phyloP scores from a whole-genome alignment of 768 basidiomycete genomes.

The Melanogaster broomeanus region DNA sequence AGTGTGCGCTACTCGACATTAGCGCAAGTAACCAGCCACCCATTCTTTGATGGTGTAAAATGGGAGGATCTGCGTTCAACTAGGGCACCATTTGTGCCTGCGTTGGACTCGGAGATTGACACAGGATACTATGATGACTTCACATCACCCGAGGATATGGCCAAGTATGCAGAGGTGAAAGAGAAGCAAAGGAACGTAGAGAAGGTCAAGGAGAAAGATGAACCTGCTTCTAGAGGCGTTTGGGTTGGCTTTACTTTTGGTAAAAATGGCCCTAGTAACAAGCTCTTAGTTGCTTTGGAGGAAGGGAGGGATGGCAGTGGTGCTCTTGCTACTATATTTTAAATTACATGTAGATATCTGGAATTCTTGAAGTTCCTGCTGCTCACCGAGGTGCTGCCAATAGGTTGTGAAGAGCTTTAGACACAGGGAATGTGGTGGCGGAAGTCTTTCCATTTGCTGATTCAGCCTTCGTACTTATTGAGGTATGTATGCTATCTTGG shows the following conservation, averaged over 20 bases:
- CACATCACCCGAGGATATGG: conserved; percentile 89
- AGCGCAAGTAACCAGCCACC: conserved; percentile 68
- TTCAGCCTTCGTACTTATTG: too few relatives aligned
- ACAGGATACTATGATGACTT: conserved; percentile 96
- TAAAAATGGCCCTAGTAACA: conserved; percentile 72
- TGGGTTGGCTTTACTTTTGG: conserved; percentile 95
- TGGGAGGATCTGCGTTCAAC: conserved; percentile 81
- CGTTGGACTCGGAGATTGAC: conserved; percentile 91
- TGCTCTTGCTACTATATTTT: conserved; percentile 64
- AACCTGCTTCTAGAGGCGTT: conserved; percentile 67
- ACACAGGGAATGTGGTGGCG: too few relatives aligned
- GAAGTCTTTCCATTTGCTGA: too few relatives aligned
- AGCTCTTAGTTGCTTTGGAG: conserved; percentile 26
- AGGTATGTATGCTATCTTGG: too few relatives aligned
- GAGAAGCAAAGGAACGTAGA: conserved; percentile 98
- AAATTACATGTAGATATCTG: background rate
- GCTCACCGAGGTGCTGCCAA: too few relatives aligned
- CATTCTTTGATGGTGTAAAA: conserved; percentile 76
- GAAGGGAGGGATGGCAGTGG: conserved; percentile 45
- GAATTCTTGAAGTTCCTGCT: too few relatives aligned
- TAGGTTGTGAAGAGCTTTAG: too few relatives aligned
- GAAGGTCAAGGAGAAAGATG: conserved; percentile 85
- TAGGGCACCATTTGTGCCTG: conserved; percentile 90
- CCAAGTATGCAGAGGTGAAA: conserved; percentile 96
- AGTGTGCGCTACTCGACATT: conserved; percentile 78